phyloP scores from a whole-genome alignment of 2,329 filamentous ascomycete species.

The Monilinia fructigena region DNA sequence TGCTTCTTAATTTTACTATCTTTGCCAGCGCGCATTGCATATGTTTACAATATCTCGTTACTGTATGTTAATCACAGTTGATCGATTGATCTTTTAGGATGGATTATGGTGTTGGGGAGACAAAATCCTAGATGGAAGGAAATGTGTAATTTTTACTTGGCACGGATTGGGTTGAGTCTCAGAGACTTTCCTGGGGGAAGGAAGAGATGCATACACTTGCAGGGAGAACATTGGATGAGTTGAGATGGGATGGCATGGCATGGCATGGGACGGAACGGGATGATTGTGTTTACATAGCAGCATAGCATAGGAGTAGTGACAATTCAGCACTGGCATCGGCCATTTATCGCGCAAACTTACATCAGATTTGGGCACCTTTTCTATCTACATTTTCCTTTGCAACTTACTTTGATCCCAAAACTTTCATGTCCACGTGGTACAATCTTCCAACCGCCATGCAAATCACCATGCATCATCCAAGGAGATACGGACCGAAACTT shows the following conservation, averaged over 20 bases:
- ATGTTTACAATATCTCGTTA: slow-evolving; percentile 12
- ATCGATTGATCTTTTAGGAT: slow-evolving; percentile 16
- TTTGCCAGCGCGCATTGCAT: slow-evolving; percentile 17
- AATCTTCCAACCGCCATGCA: background rate
- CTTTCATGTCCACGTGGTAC: background rate
- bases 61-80: slow-evolving; percentile 9
- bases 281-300: no score
- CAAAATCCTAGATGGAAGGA: slow-evolving; percentile 19
- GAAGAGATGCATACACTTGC: background rate
- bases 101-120: slow-evolving; percentile 18
- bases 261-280: background rate
- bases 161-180: background rate
- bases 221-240: background rate
- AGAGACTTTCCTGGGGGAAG: slow-evolving; percentile 2
- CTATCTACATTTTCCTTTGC: background rate
- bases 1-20: slow-evolving; percentile 17
- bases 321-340: slow-evolving; percentile 8
- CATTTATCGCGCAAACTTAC: background rate
- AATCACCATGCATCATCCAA: background rate
- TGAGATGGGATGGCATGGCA: slow-evolving; percentile 5
- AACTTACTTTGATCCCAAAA: no score
- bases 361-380: background rate
- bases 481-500: slow-evolving; percentile 1
- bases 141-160: slow-evolving; percentile 23
- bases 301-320: background rate